These are phyloP conservation scores for Ustilago lituana DNA, from an alignment of 1,284 basidiomycete genomes.

Conservation along the genomic window DNA sequence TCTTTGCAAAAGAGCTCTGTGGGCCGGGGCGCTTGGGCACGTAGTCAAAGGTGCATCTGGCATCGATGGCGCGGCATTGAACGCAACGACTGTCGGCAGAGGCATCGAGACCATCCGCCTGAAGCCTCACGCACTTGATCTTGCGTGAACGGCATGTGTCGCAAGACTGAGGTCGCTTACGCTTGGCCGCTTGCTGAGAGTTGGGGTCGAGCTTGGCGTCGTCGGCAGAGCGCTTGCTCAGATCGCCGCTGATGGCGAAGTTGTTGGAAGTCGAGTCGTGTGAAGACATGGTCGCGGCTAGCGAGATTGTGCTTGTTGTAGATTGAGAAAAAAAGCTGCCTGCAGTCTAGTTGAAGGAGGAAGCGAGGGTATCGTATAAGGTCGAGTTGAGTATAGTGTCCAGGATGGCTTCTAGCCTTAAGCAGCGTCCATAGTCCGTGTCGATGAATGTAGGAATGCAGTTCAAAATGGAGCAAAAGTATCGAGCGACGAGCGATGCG, in stretches of 20 bases:
- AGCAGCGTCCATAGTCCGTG: conserved; percentile 7
- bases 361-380: no score
- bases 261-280: conserved; percentile 8
- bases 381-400: no score
- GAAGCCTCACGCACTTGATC: conserved; percentile 50
- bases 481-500: no score
- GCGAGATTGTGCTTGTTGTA: no score
- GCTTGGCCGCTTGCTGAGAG: conserved; percentile 23
- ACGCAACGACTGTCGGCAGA: conserved; percentile 41
- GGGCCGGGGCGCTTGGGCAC: conserved; percentile 50
- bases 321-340: no score
- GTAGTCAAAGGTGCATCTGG: conserved; percentile 52
- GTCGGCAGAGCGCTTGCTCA: conserved; percentile 18
- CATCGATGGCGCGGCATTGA: conserved; percentile 50
- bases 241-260: conserved; percentile 3
- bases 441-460: no score
- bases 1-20: conserved; percentile 47
- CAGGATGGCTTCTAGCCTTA: conserved; percentile 6
- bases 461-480: no score
- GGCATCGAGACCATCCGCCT: conserved; percentile 41
- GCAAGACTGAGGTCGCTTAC: conserved; percentile 53
- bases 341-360: no score
- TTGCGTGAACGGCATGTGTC: conserved; percentile 53
- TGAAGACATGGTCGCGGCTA: conserved; percentile 30
- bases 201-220: conserved; percentile 17